These are phyloP conservation scores for Breviolum minutum DNA, from an alignment of 73 alveolate genomes.

Conservation along the genomic window DNA sequence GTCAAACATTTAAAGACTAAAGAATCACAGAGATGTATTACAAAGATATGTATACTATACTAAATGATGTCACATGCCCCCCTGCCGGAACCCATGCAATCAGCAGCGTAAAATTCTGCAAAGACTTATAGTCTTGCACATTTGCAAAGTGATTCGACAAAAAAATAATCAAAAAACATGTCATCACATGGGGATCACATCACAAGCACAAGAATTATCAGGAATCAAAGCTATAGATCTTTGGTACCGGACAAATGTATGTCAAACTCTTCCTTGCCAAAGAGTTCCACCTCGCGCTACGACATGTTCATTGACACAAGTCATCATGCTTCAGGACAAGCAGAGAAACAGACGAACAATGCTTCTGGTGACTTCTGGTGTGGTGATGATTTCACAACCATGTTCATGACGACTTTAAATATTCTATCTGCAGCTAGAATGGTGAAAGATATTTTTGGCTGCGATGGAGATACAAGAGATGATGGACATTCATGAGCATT, in stretches of 20 bases:
- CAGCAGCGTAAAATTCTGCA: too few relatives aligned
- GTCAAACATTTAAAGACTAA: too few relatives aligned
- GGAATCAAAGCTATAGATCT: neutral
- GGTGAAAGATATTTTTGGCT: neutral
- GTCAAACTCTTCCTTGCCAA: neutral
- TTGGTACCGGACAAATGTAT: neutral
- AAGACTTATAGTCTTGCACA: too few relatives aligned
- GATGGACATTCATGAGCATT: too few relatives aligned
- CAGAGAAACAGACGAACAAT: neutral
- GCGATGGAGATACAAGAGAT: neutral
- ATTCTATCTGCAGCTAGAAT: neutral
- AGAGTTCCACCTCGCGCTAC: neutral
- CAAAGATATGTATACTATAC: neutral
- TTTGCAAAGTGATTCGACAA: too few relatives aligned
- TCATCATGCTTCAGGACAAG: neutral
- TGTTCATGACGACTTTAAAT: neutral
- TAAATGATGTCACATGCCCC: neutral
- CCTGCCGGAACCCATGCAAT: too few relatives aligned
- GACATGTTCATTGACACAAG: neutral
- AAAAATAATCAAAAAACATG: too few relatives aligned
- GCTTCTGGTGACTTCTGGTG: neutral
- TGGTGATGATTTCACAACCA: neutral
- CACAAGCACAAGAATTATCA: too few relatives aligned
- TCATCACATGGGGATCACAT: too few relatives aligned
- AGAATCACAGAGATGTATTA: neutral